These are phyloP conservation scores for Alternaria consortialis DNA, from an alignment of 2,329 filamentous ascomycete genomes.

Conservation along the genomic window DNA sequence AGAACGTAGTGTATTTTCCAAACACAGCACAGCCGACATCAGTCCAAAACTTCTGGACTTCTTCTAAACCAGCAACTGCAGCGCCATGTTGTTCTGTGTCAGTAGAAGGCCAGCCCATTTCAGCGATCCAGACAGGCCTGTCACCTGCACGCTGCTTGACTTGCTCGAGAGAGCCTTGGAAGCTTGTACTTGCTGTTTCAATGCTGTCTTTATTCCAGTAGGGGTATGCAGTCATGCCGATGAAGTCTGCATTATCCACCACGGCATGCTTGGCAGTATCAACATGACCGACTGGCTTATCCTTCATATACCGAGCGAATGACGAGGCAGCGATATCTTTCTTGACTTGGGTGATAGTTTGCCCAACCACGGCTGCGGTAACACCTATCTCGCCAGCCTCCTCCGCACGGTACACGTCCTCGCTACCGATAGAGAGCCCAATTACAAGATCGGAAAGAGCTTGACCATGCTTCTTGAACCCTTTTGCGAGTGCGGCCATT, in stretches of 20 bases:
- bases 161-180: constrained; percentile 29
- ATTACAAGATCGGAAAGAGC: constrained; percentile 62
- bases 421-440: constrained; percentile 47
- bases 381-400: constrained; percentile 65
- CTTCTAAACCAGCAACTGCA: constrained; percentile 28
- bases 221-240: constrained; percentile 47
- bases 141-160: constrained; percentile 32
- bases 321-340: constrained; percentile 66
- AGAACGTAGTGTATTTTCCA: constrained; percentile 44
- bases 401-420: constrained; percentile 67
- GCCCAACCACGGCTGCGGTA: constrained; percentile 67
- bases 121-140: constrained; percentile 46
- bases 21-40: constrained; percentile 43
- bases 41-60: constrained; percentile 41
- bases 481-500: constrained; percentile 41
- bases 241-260: constrained; percentile 42
- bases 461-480: constrained; percentile 43
- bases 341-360: constrained; percentile 57
- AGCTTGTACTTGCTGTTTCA: constrained; percentile 53
- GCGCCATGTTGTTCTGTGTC: constrained; percentile 20
- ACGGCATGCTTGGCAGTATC: constrained; percentile 40
- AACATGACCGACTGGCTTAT: constrained; percentile 55
- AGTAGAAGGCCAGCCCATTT: constrained; percentile 44
- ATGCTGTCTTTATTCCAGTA: constrained; percentile 41
- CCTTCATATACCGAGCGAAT: constrained; percentile 54